A percentile compares a stretch with the other conserved stretches of the same genome.
These are phyloP conservation scores for Trypanosoma vivax DNA, from an alignment of 208 protist species.

Conservation along the genomic window DNA sequence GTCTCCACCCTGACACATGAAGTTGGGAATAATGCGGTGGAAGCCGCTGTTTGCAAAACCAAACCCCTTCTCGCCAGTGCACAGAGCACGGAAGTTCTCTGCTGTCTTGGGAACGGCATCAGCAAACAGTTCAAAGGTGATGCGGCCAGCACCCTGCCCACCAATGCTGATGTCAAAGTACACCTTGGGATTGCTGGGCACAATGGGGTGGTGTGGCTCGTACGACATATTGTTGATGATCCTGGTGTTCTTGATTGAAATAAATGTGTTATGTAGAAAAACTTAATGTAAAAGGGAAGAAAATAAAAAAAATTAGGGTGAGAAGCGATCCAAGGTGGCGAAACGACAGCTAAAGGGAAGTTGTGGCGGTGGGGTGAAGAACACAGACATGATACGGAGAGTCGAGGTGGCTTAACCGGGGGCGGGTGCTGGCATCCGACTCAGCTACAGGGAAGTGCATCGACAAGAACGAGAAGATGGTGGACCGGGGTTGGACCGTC, in stretches of 20 bases:
- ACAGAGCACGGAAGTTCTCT: conserved; percentile 79
- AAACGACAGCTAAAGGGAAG: not conserved
- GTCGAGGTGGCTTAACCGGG: too few relatives aligned
- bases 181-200: conserved; percentile 72
- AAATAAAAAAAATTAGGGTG: conserved; percentile 9
- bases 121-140: conserved; percentile 76
- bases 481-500: too few relatives aligned
- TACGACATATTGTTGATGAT: conserved; percentile 44
- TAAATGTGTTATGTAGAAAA: not conserved
- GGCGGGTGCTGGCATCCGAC: too few relatives aligned
- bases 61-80: conserved; percentile 61
- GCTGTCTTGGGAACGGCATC: conserved; percentile 79
- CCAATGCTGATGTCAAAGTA: conserved; percentile 59
- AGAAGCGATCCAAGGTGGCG: not conserved
- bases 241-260: not conserved
- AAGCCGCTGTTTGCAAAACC: conserved; percentile 86
- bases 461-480: too few relatives aligned
- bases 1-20: conserved; percentile 90
- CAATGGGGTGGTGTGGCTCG: conserved; percentile 73
- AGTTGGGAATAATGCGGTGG: conserved; percentile 86
- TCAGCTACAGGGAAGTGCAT: too few relatives aligned
- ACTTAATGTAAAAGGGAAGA: not conserved
- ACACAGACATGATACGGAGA: not conserved
- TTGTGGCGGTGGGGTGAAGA: not conserved
- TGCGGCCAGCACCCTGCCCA: conserved; percentile 29